Conservation (phyloP, 78 protist genomes). For the Dictyostelium capitatum region DNA sequence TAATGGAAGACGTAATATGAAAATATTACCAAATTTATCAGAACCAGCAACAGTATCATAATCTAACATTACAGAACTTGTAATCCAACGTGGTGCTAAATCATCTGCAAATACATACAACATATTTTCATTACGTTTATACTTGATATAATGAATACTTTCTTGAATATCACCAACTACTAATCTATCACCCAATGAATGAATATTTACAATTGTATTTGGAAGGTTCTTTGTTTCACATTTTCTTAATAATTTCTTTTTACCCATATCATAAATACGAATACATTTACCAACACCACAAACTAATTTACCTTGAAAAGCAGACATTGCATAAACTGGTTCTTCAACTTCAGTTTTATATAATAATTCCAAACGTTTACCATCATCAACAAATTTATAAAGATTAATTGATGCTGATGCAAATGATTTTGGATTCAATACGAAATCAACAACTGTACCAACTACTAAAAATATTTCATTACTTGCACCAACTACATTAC, state of each 20-base stretch:
- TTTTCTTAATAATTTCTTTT: slow-evolving; percentile 94
- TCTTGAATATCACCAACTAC: slow-evolving; percentile 94
- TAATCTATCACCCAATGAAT: slow-evolving; percentile 88
- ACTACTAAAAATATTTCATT: slow-evolving; percentile 88
- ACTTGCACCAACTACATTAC: slow-evolving; percentile 65
- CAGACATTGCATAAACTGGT: slow-evolving; percentile 90
- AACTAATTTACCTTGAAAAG: slow-evolving; percentile 91
- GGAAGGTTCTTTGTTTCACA: slow-evolving; percentile 91
- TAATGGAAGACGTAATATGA: slow-evolving; percentile 89
- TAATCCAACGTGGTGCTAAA: slow-evolving; percentile 93
- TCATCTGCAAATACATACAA: slow-evolving; percentile 95
- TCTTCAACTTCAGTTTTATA: slow-evolving; percentile 94
- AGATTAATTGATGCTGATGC: slow-evolving; percentile 80
- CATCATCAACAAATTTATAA: slow-evolving; percentile 76
- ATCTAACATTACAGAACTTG: slow-evolving; percentile 88
- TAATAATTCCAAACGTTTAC: slow-evolving; percentile 73
- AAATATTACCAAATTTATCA: slow-evolving; percentile 96
- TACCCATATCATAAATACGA: slow-evolving; percentile 96
- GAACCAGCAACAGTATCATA: slow-evolving; percentile 93
- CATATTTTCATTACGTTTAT: slow-evolving; percentile 83
- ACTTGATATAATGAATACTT: slow-evolving; percentile 88
- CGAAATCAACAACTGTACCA: slow-evolving; percentile 91
- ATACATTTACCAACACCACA: slow-evolving; percentile 92
- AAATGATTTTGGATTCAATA: slow-evolving; percentile 73
- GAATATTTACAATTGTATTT: slow-evolving; percentile 59